A percentile compares a stretch with the other conserved stretches of the same genome.
Evolutionary conservation across 2,329 filamentous ascomycete species (phyloP).

Genomic region (Fusarium sp.): DNA sequence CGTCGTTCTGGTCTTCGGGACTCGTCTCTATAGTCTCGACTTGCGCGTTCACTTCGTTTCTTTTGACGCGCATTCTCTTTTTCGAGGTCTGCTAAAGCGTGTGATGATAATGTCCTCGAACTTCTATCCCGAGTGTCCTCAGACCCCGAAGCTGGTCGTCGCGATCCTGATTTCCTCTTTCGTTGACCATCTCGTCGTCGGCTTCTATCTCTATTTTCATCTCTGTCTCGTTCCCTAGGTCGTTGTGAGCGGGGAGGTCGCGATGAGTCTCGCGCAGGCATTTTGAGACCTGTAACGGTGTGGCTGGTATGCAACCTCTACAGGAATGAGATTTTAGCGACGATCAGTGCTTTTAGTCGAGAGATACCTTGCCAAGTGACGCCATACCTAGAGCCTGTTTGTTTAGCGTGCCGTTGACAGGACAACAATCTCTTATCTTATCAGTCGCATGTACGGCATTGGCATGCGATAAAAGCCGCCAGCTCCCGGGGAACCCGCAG

Average conservation of each 20-base stretch:
- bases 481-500: constrained; percentile 47
- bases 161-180: constrained; percentile 51
- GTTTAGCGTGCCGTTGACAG: constrained; percentile 52
- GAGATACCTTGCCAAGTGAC: constrained; percentile 21
- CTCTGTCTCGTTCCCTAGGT: constrained; percentile 39
- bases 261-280: constrained; percentile 54
- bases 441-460: constrained; percentile 36
- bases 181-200: constrained; percentile 51
- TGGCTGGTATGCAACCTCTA: constrained; percentile 45
- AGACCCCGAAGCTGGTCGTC: constrained; percentile 49
- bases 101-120: constrained; percentile 56
- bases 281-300: constrained; percentile 39
- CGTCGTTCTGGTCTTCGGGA: constrained; percentile 50
- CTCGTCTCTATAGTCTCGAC: constrained; percentile 34
- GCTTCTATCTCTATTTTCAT: constrained; percentile 42
- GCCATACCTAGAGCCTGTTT: constrained; percentile 37
- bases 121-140: constrained; percentile 51
- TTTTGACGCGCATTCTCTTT: constrained; percentile 67
- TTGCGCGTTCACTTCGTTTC: constrained; percentile 43
- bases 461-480: constrained; percentile 44
- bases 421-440: constrained; percentile 55
- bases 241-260: constrained; percentile 48
- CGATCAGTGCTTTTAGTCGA: constrained; percentile 22
- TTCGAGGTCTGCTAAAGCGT: constrained; percentile 75
- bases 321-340: constrained; percentile 18